Evolutionary conservation across 805 yeast genomes (phyloP), one percentile per base, ranked within the genome.

Genomic region (Debaryomyces castellii): DNA sequence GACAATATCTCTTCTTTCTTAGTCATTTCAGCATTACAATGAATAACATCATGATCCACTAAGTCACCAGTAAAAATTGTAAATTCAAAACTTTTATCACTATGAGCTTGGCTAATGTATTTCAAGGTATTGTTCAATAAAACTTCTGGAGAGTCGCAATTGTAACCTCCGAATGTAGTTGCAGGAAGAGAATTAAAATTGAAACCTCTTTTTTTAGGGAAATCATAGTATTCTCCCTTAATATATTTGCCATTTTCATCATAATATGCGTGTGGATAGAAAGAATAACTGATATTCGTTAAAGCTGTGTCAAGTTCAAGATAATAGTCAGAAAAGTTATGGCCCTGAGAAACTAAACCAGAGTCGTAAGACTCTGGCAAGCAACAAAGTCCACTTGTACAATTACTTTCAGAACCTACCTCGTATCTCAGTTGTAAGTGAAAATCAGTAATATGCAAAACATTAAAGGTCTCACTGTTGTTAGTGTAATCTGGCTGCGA

Each of bases 41-140:
- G 70, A 10, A 68, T 56, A 46, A 76, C 80, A 52, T 79, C 83
- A 57, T 85, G 91, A 59, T 85, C 89, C 44, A 84, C 85, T 58
- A 83, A 70, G 57, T 85, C 91, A 46, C 90, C 90, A 4, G 89
- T 85, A 70, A 85, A 85, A 32, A 85, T 62, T 2, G 85, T 74
- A 57, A 84, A 84, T 43, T 82, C 84, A 53, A 76, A 83, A 7
- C 67, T 53, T 17, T 42, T 24, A 20, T 53, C 52, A 20, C 50
- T 41, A 34, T 52, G 48, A 6, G 53, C 47, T 36, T 52, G 46
- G 20, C 55, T 38, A 28, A 57, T 47, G 34, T 52, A 46, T 41
- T 69, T 67, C 58, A 84, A 63, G 9, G 87, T 76, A 51, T 78
- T 77, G 59, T 83, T 83, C 53, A 85, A 67, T 51, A 85, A 64